Percentiles rank a stretch among this genome's conserved stretches.
Evolutionary conservation across 139 green algal species (phyloP).

Genomic region (Tetradesmus obliquus): DNA sequence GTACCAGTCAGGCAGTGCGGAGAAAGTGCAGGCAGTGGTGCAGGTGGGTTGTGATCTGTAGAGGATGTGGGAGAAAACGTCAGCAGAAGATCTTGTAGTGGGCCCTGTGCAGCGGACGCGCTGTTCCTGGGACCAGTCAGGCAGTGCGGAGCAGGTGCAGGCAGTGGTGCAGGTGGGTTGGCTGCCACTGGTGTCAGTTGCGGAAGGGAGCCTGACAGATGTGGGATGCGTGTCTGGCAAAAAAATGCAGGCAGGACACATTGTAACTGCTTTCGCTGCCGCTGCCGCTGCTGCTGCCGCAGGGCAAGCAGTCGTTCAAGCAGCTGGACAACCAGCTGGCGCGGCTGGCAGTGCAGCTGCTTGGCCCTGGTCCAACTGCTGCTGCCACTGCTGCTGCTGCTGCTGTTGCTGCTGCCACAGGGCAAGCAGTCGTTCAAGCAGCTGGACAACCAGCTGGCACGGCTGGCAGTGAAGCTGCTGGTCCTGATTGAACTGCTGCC

Average conservation of each 20-base stretch:
- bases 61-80: not conserved
- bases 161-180: conserved; percentile 33
- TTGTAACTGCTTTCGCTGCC: no score
- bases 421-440: conserved; percentile 32
- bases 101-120: conserved; percentile 79
- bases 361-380: no score
- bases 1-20: conserved; percentile 62
- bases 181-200: no score
- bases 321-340: conserved; percentile 35
- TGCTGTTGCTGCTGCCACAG: no score
- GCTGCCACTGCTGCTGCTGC: no score
- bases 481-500: no score
- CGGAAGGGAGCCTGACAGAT: no score
- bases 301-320: conserved; percentile 36
- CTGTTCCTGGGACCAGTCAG: conserved; percentile 74
- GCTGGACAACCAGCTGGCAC: conserved; percentile 28
- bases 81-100: not conserved
- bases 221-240: no score
- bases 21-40: conserved; percentile 20
- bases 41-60: conserved; percentile 7
- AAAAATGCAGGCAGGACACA: no score
- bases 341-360: conserved; percentile 40
- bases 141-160: not conserved
- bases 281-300: not conserved
- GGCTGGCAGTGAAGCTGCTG: conserved; percentile 44